phyloP scores from a whole-genome alignment of 1,284 basidiomycete species.

The Heterobasidion annosum region DNA sequence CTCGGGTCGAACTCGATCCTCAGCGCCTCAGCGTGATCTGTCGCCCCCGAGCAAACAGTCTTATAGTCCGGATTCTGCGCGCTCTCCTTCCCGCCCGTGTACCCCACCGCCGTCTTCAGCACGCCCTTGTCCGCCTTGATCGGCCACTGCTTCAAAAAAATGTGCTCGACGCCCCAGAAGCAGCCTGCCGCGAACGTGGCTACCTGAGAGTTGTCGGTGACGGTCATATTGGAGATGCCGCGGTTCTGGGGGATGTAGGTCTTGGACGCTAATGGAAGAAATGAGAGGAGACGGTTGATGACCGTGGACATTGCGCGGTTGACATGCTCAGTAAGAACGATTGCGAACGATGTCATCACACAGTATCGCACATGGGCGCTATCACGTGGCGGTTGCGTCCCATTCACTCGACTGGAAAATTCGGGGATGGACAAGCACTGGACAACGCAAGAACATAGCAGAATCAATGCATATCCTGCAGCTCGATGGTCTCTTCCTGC shows the following conservation, averaged over 20 bases:
- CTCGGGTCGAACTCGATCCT: slow-evolving; percentile 80
- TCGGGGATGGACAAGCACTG: no score
- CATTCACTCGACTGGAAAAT: not conserved
- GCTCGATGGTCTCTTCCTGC: no score
- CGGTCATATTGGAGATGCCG: slow-evolving; percentile 7
- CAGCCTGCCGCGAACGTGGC: slow-evolving; percentile 74
- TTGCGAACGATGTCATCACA: no score
- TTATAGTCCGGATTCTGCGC: slow-evolving; percentile 56
- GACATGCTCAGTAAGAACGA: no score
- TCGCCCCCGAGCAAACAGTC: slow-evolving; percentile 74
- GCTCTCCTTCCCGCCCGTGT: slow-evolving; percentile 67
- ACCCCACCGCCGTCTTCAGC: slow-evolving; percentile 70
- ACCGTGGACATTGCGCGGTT: slow-evolving; percentile 5
- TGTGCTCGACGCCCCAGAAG: slow-evolving; percentile 80
- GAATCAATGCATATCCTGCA: no score
- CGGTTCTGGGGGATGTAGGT: slow-evolving; percentile 9
- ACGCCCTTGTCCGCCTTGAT: slow-evolving; percentile 58
- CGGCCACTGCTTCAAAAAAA: slow-evolving; percentile 77
- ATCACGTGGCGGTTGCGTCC: no score
- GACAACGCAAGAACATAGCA: no score
- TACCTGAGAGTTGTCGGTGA: slow-evolving; percentile 32
- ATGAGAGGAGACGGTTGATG: slow-evolving; percentile 3
- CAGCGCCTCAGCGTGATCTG: slow-evolving; percentile 87
- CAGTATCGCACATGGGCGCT: no score
- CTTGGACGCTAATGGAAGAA: slow-evolving; percentile 1